These are phyloP conservation scores for Epichloe coenophiala DNA, from an alignment of 2,329 filamentous ascomycete genomes.

Conservation along the genomic window DNA sequence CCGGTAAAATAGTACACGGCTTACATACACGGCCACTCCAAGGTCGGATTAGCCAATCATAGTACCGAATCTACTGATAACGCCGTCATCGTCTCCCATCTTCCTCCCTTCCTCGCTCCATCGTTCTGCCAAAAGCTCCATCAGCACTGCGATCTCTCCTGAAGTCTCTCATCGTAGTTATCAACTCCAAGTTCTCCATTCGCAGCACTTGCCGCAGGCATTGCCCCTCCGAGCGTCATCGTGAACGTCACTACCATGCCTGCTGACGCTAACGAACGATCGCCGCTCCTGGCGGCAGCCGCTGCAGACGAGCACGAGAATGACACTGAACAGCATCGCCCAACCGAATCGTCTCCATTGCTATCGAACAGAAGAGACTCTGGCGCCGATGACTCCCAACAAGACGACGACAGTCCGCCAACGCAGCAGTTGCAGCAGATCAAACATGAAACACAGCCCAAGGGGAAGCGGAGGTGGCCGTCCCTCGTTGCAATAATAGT, in stretches of 20 bases:
- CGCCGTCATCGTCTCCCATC: not conserved
- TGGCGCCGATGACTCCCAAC: slow-evolving; percentile 19
- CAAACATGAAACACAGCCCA: slow-evolving; percentile 13
- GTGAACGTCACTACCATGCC: slow-evolving; percentile 23
- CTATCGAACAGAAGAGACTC: slow-evolving; percentile 19
- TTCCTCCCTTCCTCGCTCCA: not conserved
- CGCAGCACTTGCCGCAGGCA: not conserved
- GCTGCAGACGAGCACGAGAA: slow-evolving; percentile 14
- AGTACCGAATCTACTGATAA: not conserved
- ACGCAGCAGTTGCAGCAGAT: slow-evolving; percentile 16
- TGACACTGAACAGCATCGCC: slow-evolving; percentile 6
- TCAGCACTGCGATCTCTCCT: not conserved
- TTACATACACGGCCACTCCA: no score
- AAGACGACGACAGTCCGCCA: slow-evolving; percentile 6
- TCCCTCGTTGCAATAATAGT: slow-evolving; percentile 60
- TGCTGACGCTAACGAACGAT: slow-evolving; percentile 24
- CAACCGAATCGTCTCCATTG: slow-evolving; percentile 38
- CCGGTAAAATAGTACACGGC: not conserved
- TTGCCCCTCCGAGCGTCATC: not conserved
- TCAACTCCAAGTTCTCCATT: not conserved
- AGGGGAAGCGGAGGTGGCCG: slow-evolving; percentile 45
- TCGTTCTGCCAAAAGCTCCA: not conserved
- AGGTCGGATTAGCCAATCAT: not conserved
- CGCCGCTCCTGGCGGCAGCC: slow-evolving; percentile 28
- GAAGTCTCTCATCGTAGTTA: not conserved